Base-by-base conservation (phyloP, 176 grass and related monocot species). In the Avena atlantica region DNA sequence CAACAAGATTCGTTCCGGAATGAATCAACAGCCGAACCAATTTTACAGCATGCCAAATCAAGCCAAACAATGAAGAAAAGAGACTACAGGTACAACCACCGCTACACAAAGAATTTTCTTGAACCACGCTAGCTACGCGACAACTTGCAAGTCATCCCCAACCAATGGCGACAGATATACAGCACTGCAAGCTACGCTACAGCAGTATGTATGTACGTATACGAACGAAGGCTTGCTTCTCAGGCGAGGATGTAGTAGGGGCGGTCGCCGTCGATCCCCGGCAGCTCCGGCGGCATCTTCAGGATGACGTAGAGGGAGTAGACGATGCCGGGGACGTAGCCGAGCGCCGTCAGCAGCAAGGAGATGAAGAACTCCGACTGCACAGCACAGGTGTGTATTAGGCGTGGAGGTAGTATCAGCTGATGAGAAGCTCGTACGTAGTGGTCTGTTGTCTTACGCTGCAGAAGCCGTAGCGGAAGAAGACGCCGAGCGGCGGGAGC, bases 391-490 rank as follows among this genome's bases (percentile, higher is more conserved):
- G 5, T 40, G 37, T n/a, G n/a, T n/a, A n/a, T n/a, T n/a, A n/a
- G n/a, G n/a, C 27, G 27, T 29, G 27, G 27, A 29, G 27, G 27
- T 29, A 29, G 27, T 29, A 29, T 29, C 27, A 29, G 27, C 27
- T 29, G 27, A 1, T 29, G 27, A 29, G 27, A 29, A 29, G 27
- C 27, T 2, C n/a, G n/a, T n/a, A n/a, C n/a, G 25, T 31, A 31
- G 42, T 8, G 42, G 70, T 48, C 2, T 75, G 51, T 66, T 92
- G 1, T 76, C 61, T 78, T 92, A 92, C 93, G 76, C 86, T 95
- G 88, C 93, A 95, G 77, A 88, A 92, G 88, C 93, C 93, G 74
- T 95, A 90, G 69, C 93, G 90, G 86, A 95, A 92, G 93, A 92
- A 95, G 86, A 95, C 93, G 84, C 93, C 93, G 80, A 95, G 90